phyloP scores from a whole-genome alignment of 129 eudicot genomes.

The Centaurea solstitialis region DNA sequence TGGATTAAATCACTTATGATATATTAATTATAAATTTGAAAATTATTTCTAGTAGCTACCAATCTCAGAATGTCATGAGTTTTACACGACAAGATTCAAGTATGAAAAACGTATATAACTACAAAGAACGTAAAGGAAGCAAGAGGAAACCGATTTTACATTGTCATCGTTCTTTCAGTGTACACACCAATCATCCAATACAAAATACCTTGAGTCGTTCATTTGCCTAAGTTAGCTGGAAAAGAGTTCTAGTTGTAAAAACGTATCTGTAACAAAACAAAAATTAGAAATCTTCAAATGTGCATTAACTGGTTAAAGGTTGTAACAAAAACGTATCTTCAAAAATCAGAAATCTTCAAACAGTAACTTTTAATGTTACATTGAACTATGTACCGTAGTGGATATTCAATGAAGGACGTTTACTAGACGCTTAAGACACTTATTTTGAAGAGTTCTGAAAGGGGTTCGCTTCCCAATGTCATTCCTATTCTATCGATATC shows the following conservation, averaged over 20 bases:
- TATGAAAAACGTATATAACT: no score
- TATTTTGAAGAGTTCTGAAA: background rate
- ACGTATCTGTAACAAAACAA: background rate
- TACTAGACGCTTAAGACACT: background rate
- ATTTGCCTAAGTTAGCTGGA: background rate
- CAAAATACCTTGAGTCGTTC: background rate
- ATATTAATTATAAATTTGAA: background rate
- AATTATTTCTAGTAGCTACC: background rate
- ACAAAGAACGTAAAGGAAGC: background rate
- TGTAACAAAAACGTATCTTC: background rate
- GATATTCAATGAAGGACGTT: background rate
- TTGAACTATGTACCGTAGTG: background rate
- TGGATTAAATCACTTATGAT: background rate
- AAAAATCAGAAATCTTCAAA: no score
- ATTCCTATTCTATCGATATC: background rate
- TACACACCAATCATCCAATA: background rate
- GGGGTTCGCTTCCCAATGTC: background rate
- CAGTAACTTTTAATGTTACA: background rate
- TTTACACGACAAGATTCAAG: background rate
- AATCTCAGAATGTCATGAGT: background rate
- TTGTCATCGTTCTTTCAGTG: background rate
- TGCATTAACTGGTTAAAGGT: no score
- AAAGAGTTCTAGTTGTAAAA: background rate
- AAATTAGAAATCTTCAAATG: background rate
- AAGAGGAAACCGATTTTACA: background rate